Evolutionary conservation across 495 filamentous ascomycete species (phyloP).

Genomic region (Penicillium fimorum): DNA sequence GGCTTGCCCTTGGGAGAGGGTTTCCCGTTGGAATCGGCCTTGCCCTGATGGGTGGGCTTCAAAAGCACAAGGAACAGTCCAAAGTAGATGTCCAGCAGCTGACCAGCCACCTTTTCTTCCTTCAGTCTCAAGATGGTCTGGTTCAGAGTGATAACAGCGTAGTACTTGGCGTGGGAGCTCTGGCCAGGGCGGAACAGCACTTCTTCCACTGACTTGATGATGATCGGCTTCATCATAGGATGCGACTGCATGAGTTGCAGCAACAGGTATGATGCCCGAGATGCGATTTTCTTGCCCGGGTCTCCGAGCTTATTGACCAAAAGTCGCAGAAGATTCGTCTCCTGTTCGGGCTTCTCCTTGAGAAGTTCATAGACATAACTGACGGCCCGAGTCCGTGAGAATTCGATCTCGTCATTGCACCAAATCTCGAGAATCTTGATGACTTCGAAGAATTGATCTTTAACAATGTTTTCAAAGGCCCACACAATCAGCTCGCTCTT

Average conservation of each 20-base stretch:
- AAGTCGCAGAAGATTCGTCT: slow-evolving; percentile 86
- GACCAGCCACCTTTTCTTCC: slow-evolving; percentile 78
- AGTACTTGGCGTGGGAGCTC: slow-evolving; percentile 85
- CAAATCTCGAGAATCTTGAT: slow-evolving; percentile 85
- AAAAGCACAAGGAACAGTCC: slow-evolving; percentile 74
- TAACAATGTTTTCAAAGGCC: slow-evolving; percentile 94
- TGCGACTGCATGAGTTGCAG: slow-evolving; percentile 86
- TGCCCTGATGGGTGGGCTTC: slow-evolving; percentile 52
- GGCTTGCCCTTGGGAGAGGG: no score
- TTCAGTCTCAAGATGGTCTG: slow-evolving; percentile 86
- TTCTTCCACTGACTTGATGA: slow-evolving; percentile 84
- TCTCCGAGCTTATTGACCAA: slow-evolving; percentile 96
- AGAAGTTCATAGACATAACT: slow-evolving; percentile 87
- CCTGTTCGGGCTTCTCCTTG: slow-evolving; percentile 95
- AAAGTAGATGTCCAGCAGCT: slow-evolving; percentile 87
- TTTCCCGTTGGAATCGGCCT: slow-evolving; percentile 13
- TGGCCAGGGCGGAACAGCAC: slow-evolving; percentile 85
- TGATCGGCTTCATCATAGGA: slow-evolving; percentile 86
- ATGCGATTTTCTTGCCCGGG: slow-evolving; percentile 88
- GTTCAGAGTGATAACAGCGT: slow-evolving; percentile 92
- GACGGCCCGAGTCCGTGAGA: slow-evolving; percentile 78
- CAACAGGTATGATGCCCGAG: slow-evolving; percentile 83
- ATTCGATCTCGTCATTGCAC: slow-evolving; percentile 92
- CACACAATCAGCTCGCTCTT: slow-evolving; percentile 78
- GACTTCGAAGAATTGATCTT: slow-evolving; percentile 85